These are phyloP conservation scores for Chrysosporium keratinophilum DNA, from an alignment of 2,329 filamentous ascomycete genomes.

Conservation along the genomic window DNA sequence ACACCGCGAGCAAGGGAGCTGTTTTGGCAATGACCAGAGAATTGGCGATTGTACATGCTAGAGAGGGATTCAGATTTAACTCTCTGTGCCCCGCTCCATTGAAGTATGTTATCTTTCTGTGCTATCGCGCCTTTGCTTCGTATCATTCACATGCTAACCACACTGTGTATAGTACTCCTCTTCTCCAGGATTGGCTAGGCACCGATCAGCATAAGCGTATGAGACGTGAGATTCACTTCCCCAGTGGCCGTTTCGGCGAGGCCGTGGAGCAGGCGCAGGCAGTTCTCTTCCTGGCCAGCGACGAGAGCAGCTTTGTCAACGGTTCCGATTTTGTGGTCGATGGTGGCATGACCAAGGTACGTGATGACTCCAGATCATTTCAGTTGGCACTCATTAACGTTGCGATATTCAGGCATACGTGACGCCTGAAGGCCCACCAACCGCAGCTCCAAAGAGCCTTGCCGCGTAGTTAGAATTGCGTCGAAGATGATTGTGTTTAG, in stretches of 20 bases:
- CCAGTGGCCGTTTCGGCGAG: slow-evolving; percentile 77
- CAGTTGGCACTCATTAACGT: neutral
- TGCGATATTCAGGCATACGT: slow-evolving; percentile 54
- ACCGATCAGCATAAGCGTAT: slow-evolving; percentile 72
- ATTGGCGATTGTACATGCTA: slow-evolving; percentile 80
- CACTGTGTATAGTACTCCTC: slow-evolving; percentile 53
- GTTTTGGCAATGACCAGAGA: slow-evolving; percentile 84
- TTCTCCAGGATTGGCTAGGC: slow-evolving; percentile 87
- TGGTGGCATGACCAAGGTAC: slow-evolving; percentile 77
- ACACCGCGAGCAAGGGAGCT: slow-evolving; percentile 88
- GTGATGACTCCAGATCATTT: neutral
- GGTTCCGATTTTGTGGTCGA: slow-evolving; percentile 90
- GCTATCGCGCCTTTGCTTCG: neutral
- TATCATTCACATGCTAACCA: neutral
- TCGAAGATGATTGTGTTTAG: too few relatives aligned
- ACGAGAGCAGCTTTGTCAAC: slow-evolving; percentile 83
- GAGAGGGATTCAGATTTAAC: slow-evolving; percentile 86
- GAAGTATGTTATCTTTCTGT: slow-evolving; percentile 44
- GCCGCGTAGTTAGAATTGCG: slow-evolving; percentile 16
- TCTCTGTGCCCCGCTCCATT: slow-evolving; percentile 79
- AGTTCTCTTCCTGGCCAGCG: slow-evolving; percentile 75
- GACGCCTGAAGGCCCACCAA: slow-evolving; percentile 49
- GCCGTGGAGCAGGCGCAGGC: slow-evolving; percentile 89
- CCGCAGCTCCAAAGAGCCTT: slow-evolving; percentile 44
- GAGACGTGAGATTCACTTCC: slow-evolving; percentile 82